Evolutionary conservation across 805 yeast genomes (phyloP).

Genomic region (Candida maltosa): DNA sequence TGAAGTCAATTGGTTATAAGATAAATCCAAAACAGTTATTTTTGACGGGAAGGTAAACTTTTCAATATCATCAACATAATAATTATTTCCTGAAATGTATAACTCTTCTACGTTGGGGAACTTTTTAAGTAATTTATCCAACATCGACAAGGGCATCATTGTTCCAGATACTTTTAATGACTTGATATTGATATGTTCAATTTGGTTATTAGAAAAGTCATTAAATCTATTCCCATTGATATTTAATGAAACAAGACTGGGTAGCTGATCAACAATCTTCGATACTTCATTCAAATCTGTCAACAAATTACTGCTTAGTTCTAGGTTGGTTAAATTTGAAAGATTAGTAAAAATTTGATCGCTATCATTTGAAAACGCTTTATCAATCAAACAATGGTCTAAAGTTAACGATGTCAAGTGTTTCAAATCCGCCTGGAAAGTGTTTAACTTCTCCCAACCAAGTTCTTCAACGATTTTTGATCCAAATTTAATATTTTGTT

Average conservation of each 20-base stretch:
- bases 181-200: slow-evolving; percentile 10
- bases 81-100: slow-evolving; percentile 32
- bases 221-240: slow-evolving; percentile 54
- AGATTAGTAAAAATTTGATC: slow-evolving; percentile 9
- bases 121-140: slow-evolving; percentile 17
- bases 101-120: slow-evolving; percentile 38
- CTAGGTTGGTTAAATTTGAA: slow-evolving; percentile 37
- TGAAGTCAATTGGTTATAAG: slow-evolving; percentile 37
- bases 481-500: slow-evolving; percentile 45
- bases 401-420: slow-evolving; percentile 50
- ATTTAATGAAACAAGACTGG: slow-evolving; percentile 38
- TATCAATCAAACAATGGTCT: slow-evolving; percentile 36
- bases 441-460: slow-evolving; percentile 61
- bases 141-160: slow-evolving; percentile 10
- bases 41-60: slow-evolving; percentile 7
- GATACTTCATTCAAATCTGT: slow-evolving; percentile 36
- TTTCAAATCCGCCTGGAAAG: slow-evolving; percentile 44
- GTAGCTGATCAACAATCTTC: slow-evolving; percentile 32
- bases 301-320: slow-evolving; percentile 60
- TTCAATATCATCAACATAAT: slow-evolving; percentile 15
- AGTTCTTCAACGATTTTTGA: slow-evolving; percentile 54
- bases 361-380: slow-evolving; percentile 6
- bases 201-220: background rate
- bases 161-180: slow-evolving; percentile 26
- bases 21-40: slow-evolving; percentile 22